Evolutionary conservation across 805 yeast genomes (phyloP), one percentile per base, ranked within the genome.

Genomic region (Dipodascopsis uninucleata): DNA sequence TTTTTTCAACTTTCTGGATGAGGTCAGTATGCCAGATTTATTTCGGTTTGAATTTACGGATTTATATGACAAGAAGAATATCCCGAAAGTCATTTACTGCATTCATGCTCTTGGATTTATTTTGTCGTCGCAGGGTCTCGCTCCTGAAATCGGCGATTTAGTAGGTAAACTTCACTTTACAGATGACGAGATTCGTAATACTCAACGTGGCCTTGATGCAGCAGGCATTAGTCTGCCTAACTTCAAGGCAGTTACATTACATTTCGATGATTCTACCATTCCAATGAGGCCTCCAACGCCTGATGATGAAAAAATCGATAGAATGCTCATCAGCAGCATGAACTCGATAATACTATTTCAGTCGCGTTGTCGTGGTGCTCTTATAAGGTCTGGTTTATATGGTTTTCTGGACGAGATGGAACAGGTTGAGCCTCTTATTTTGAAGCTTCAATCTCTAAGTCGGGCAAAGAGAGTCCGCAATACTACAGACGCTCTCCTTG

Each of bases 51-150:
- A 90, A 62, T 75, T 89, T 47, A 88, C 95, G 3, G 98, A 93
- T 64, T 71, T 93, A 28, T 93, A 88, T 65, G 97, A 93, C 60
- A 82, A 82, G 60, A 89, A 87, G 59, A 85, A 90, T 60, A 76
- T 89, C 17, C 97, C 97, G 12, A 89, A 86, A 60, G 97, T 93
- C 21, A 83, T 93, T 61, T 88, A 87, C 65, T 89, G 97, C 56
- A 66, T 93, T 28, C 96, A 90, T 67, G 96, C 96, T 2, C 67
- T 90, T 53, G 80, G 88, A 39, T 85, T 77, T 55, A 77, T 86
- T 61, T 71, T 93, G 43, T 74, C 81, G 17, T 70, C 69, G 40
- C 70, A 77, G 22, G 74, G 76, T 21, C 66, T 67, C 16, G 80
- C 81, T 18, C 66, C 70, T 3, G 36, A 37, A 29, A 75, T 90